phyloP scores from a whole-genome alignment of 73 alveolate genomes.

The Tetrahymena thermophila region DNA sequence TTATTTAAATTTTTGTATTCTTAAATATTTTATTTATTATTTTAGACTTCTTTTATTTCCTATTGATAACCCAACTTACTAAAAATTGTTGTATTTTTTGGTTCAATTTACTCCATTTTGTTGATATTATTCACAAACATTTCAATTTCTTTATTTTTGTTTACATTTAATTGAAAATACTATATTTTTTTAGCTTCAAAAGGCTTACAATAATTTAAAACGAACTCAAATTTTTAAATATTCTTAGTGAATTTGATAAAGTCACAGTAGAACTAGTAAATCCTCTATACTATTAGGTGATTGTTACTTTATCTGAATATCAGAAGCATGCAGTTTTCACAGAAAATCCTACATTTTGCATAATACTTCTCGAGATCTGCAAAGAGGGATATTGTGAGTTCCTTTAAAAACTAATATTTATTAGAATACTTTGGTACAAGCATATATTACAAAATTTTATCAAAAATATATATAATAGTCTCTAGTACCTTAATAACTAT shows the following conservation, averaged over 20 bases:
- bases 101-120: not conserved
- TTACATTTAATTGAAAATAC: not conserved
- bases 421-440: not conserved
- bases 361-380: not conserved
- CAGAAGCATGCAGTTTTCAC: not conserved
- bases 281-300: not conserved
- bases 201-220: not conserved
- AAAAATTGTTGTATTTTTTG: not conserved
- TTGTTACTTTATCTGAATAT: not conserved
- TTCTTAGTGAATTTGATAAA: not conserved
- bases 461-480: not conserved
- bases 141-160: not conserved
- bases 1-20: too few relatives aligned
- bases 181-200: not conserved
- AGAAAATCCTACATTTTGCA: not conserved
- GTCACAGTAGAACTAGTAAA: not conserved
- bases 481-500: not conserved
- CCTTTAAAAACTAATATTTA: not conserved
- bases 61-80: not conserved
- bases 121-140: not conserved
- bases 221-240: not conserved
- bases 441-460: not conserved
- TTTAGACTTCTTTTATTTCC: too few relatives aligned
- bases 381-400: not conserved
- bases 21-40: too few relatives aligned